Evolutionary conservation across 2,329 filamentous ascomycete genomes (phyloP).

Genomic region (Pyricularia grisea): DNA sequence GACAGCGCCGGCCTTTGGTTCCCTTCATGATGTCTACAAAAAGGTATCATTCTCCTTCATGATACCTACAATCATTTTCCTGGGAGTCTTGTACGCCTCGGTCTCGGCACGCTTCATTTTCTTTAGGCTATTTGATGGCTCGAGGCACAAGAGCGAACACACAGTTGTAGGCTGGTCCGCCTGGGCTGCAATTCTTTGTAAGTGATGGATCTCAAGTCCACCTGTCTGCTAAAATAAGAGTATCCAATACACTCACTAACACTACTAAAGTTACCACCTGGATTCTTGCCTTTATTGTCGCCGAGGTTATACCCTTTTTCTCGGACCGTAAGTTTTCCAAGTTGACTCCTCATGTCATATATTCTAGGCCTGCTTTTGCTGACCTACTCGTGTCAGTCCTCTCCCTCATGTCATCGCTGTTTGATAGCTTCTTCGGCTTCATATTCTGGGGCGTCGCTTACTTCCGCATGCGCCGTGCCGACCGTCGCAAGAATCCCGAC

Average conservation of each 20-base stretch:
- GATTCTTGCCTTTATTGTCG: constrained; percentile 86
- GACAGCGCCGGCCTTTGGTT: constrained; percentile 79
- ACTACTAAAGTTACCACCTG: constrained; percentile 51
- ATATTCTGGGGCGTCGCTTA: constrained; percentile 89
- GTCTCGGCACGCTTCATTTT: constrained; percentile 87
- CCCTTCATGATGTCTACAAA: constrained; percentile 68
- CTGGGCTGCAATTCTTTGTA: constrained; percentile 65
- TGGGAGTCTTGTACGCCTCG: constrained; percentile 83
- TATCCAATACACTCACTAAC: not conserved
- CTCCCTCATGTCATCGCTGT: constrained; percentile 77
- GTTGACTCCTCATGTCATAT: not conserved
- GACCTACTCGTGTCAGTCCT: constrained; percentile 29
- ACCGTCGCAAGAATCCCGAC: constrained; percentile 31
- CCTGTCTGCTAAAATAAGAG: not conserved
- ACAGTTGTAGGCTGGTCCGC: constrained; percentile 71
- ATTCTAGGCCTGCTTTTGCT: not conserved
- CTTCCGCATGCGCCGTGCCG: constrained; percentile 62
- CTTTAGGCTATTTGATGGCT: constrained; percentile 76
- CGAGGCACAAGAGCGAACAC: constrained; percentile 70
- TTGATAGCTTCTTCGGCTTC: constrained; percentile 90
- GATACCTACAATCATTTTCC: constrained; percentile 88
- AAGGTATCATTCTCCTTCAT: constrained; percentile 91
- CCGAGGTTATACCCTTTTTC: constrained; percentile 91
- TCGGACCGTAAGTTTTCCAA: constrained; percentile 47
- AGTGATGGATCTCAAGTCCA: constrained; percentile 17